Percentiles rank a stretch among this genome's conserved stretches.
Conservation (phyloP, 257 asterid species). For the Haberlea rhodopensis region DNA sequence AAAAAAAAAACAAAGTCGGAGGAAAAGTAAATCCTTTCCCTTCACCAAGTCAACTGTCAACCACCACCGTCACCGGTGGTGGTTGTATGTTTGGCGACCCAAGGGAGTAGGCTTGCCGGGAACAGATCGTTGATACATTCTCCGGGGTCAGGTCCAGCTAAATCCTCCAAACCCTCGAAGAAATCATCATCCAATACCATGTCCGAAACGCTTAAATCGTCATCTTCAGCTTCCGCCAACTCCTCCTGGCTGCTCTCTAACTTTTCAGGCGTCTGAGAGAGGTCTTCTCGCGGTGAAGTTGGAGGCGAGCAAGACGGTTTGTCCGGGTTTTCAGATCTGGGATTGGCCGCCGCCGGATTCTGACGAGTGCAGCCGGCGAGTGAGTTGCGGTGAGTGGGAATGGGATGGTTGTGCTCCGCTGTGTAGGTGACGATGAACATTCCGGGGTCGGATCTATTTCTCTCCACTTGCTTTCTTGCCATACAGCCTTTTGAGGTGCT, state of each 20-base stretch:
- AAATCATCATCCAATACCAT: slow-evolving; percentile 35
- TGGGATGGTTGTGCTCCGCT: slow-evolving; percentile 88
- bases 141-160: slow-evolving; percentile 3
- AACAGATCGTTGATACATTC: not conserved
- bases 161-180: slow-evolving; percentile 46
- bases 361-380: slow-evolving; percentile 86
- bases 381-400: slow-evolving; percentile 88
- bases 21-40: not conserved
- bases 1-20: not conserved
- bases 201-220: slow-evolving; percentile 19
- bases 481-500: slow-evolving; percentile 89
- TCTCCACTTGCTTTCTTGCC: slow-evolving; percentile 97
- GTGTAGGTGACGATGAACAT: slow-evolving; percentile 88
- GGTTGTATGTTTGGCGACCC: not conserved
- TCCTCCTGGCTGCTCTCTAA: slow-evolving; percentile 52
- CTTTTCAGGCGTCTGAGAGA: slow-evolving; percentile 49
- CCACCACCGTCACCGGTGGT: not conserved
- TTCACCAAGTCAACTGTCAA: not conserved
- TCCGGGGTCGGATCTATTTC: slow-evolving; percentile 90
- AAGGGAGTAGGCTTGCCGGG: not conserved
- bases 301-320: slow-evolving; percentile 45
- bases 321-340: slow-evolving; percentile 37
- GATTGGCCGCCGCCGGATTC: slow-evolving; percentile 41
- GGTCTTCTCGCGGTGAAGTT: slow-evolving; percentile 35
- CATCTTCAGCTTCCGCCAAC: slow-evolving; percentile 14